Conservation (phyloP, 495 filamentous ascomycete species). For the Immersiella caudata region DNA sequence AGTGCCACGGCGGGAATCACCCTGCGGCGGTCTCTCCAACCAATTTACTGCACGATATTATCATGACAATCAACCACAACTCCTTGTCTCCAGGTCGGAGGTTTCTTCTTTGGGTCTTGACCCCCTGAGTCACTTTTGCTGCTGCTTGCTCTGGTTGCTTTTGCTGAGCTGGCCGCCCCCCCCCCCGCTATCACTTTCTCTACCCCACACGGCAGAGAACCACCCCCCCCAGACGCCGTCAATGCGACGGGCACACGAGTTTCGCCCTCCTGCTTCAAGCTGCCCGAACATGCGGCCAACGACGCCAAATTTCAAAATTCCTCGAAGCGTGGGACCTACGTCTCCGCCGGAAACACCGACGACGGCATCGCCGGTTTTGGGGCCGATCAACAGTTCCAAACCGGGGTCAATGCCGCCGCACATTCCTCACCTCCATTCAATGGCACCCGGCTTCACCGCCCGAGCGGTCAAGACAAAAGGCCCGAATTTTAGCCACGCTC, state of each 20-base stretch:
- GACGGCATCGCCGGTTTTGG: constrained; percentile 44
- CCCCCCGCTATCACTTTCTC: constrained; percentile 16
- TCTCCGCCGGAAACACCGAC: constrained; percentile 59
- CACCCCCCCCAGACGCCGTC: constrained; percentile 22
- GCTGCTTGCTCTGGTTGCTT: constrained; percentile 24
- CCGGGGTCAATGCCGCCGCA: constrained; percentile 33
- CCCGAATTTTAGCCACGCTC: constrained; percentile 46
- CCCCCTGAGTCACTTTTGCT: constrained; percentile 40
- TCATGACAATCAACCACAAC: constrained; percentile 60
- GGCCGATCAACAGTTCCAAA: constrained; percentile 39
- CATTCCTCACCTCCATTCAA: constrained; percentile 26
- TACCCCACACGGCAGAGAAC: constrained; percentile 45
- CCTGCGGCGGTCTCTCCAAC: constrained; percentile 43
- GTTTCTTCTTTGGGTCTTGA: constrained; percentile 53
- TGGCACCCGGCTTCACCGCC: constrained; percentile 41
- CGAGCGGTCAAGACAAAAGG: constrained; percentile 43
- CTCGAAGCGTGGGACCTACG: constrained; percentile 51
- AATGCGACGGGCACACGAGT: constrained; percentile 24
- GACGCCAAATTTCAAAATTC: constrained; percentile 50
- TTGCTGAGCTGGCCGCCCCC: constrained; percentile 11
- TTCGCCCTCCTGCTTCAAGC: constrained; percentile 18
- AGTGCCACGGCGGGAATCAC: constrained; percentile 43
- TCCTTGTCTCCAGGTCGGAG: constrained; percentile 58
- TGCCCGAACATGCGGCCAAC: constrained; percentile 49
- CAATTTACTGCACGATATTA: constrained; percentile 44